phyloP scores from a whole-genome alignment of 1,284 basidiomycete genomes.

The Schizopora paradoxa region DNA sequence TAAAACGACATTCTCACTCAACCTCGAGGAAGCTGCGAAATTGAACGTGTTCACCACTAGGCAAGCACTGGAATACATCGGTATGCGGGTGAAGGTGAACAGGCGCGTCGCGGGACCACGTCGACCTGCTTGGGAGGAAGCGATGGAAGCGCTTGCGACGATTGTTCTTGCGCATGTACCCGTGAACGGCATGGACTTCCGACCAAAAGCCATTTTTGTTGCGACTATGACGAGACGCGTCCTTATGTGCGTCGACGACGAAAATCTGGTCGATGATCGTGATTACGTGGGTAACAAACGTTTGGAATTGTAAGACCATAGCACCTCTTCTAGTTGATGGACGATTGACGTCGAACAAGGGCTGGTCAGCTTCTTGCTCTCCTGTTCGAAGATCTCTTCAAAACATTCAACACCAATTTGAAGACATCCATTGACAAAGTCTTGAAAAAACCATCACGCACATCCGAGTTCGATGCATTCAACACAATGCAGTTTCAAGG shows the following conservation, averaged over 20 bases:
- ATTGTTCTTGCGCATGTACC: conserved; percentile 98
- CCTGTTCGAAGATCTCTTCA: conserved; percentile 98
- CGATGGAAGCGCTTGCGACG: conserved; percentile 91
- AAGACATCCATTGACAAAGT: conserved; percentile 98
- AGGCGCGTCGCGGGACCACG: conserved; percentile 75
- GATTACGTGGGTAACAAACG: conserved; percentile 99
- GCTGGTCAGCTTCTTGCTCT: conserved; percentile 95
- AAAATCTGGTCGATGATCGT: conserved; percentile 96
- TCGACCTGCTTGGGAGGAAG: conserved; percentile 89
- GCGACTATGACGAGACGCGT: conserved; percentile 97
- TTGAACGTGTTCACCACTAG: conserved; percentile 89
- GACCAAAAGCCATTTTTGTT: conserved; percentile 95
- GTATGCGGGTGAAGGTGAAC: conserved; percentile 86
- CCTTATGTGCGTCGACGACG: conserved; percentile 94
- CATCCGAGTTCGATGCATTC: conserved; percentile 93
- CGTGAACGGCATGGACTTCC: conserved; percentile 86
- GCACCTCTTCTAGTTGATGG: conserved; percentile 11
- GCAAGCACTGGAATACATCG: conserved; percentile 96
- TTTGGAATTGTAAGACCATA: conserved; percentile 77
- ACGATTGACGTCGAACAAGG: conserved; percentile 36
- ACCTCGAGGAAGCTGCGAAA: conserved; percentile 90
- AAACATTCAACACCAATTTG: conserved; percentile 96
- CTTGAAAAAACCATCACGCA: conserved; percentile 93
- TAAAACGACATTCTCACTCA: conserved; percentile 85
- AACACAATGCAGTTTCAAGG: conserved; percentile 92